Evolutionary conservation across 2,329 filamentous ascomycete genomes (phyloP).

Genomic region (Orbilia javanica): DNA sequence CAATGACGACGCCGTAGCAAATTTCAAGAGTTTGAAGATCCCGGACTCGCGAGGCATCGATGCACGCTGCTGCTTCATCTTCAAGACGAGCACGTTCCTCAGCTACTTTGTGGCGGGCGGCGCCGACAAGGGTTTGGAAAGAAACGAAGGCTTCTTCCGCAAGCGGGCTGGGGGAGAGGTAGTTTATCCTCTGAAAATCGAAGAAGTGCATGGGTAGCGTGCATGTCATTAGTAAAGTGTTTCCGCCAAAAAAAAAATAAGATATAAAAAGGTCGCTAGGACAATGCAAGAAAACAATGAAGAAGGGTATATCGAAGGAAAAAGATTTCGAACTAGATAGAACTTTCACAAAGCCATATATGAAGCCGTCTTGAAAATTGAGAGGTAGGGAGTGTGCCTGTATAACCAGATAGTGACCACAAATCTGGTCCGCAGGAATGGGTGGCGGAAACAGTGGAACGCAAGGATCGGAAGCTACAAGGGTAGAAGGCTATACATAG

Average conservation of each 20-base stretch:
- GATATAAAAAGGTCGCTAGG: neutral
- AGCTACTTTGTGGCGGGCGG: slow-evolving; percentile 79
- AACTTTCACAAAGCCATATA: slow-evolving; percentile 2
- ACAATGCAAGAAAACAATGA: slow-evolving; percentile 5
- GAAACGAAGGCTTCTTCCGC: slow-evolving; percentile 72
- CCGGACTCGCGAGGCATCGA: slow-evolving; percentile 83
- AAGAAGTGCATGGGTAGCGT: slow-evolving; percentile 40
- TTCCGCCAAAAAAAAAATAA: slow-evolving; percentile 1
- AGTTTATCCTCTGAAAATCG: slow-evolving; percentile 62
- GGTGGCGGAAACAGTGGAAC: slow-evolving; percentile 18
- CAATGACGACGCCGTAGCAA: slow-evolving; percentile 77
- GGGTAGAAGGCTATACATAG: slow-evolving; percentile 28
- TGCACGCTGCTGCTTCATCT: slow-evolving; percentile 86
- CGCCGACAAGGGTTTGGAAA: slow-evolving; percentile 80
- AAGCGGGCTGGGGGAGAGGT: slow-evolving; percentile 66
- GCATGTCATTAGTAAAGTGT: slow-evolving; percentile 40
- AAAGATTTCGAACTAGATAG: neutral
- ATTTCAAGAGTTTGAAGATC: slow-evolving; percentile 82
- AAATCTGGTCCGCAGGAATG: slow-evolving; percentile 18
- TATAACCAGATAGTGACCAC: slow-evolving; percentile 16
- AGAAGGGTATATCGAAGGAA: neutral
- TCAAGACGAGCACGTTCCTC: slow-evolving; percentile 80
- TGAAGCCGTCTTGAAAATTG: neutral
- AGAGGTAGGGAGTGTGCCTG: slow-evolving; percentile 15
- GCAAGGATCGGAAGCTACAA: slow-evolving; percentile 65